Base-by-base conservation (phyloP, 2,329 filamentous ascomycete species). In the Alternaria sp. region DNA sequence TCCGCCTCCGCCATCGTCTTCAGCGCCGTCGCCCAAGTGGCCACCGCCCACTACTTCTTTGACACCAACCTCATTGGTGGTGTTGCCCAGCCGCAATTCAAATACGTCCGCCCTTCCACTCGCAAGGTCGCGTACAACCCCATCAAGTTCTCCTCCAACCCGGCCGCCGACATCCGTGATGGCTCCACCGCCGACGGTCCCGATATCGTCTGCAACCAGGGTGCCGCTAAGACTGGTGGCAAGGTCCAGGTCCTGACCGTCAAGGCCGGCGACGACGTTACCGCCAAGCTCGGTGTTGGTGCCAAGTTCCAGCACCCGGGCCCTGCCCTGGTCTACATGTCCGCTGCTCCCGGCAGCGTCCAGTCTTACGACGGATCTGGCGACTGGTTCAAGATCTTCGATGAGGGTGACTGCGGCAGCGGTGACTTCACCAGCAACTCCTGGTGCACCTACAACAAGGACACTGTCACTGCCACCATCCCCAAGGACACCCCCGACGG, bases 401-500 rank as follows among this genome's bases (percentile, higher is more conserved):
- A 73, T 58, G 62, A 69, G 57, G 71, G 71, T 20, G 65, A 67
- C 12, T 75, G 71, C 64, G 65, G 61, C 23, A 65, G 55, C 18
- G 60, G 44, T 12, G 67, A 69, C 43, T 71, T 72, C 60, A 69
- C 58, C 44, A 66, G 61, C 10, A 63, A 59, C 43, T 65, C 68
- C 41, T 71, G 73, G 71, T 72, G 69, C 70, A 71, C 61, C 43
- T 80, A 65, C 54, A 62, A 69, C 63, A 64, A 63, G 55, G 58
- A 69, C 46, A 65, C 53, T n/a, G 45, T 73, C 61, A 69, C 63
- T 15, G 79, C 76, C 61, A 78, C 71, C 23, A 76, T 84, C 37
- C 82, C 82, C 21, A 71, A 69, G 18, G 73, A 75, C 25, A 78
- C 76, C 10, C 81, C 82, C 14, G 67, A 73, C 25, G 82, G 82